Conservation (phyloP, 768 basidiomycete genomes). For the Russula sp. region DNA sequence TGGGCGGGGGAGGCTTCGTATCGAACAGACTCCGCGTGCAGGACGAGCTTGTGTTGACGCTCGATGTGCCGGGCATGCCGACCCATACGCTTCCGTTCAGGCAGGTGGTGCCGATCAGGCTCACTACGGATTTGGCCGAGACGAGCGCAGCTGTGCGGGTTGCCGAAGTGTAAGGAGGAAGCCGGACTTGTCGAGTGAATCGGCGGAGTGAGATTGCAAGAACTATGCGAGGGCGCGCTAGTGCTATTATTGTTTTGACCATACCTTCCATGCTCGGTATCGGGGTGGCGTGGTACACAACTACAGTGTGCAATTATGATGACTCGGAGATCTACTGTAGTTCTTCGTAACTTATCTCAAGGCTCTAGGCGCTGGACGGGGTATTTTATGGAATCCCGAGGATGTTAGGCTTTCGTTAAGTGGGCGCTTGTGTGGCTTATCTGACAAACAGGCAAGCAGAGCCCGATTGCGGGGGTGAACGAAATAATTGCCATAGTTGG, state of each 20-base stretch:
- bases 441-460: too few species aligned
- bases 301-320: neutral
- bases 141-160: conserved; percentile 1
- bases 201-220: neutral
- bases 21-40: conserved; percentile 13
- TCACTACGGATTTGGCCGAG: conserved; percentile 14
- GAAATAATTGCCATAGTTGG: too few species aligned
- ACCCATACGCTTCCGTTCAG: conserved; percentile 19
- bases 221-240: neutral
- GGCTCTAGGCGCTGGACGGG: neutral
- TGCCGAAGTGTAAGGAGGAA: neutral
- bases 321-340: neutral
- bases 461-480: too few species aligned
- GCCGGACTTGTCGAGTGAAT: neutral
- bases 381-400: neutral
- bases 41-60: conserved; percentile 15
- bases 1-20: conserved; percentile 7
- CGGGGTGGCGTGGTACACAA: neutral
- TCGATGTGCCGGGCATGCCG: neutral
- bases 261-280: neutral
- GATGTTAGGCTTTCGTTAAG: neutral
- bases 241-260: neutral
- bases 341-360: neutral
- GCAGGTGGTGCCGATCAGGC: conserved; percentile 14
- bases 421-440: neutral